Evolutionary conservation across 352 stramenopile genomes (phyloP).

Genomic region (Phytopythium helicoides): DNA sequence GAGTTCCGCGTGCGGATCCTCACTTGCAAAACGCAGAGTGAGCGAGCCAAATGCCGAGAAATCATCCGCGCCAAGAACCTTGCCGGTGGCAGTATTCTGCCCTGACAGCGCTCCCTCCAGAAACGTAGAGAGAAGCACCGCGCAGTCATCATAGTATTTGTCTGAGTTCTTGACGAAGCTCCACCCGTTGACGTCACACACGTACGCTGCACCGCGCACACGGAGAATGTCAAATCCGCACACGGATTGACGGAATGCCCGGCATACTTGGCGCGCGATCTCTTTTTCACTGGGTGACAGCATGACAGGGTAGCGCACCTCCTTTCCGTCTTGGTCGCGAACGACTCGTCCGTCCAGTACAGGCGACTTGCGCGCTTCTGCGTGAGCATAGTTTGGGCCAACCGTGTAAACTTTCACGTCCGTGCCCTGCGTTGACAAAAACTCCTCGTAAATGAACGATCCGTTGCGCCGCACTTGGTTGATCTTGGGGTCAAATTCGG

Average conservation of each 20-base stretch:
- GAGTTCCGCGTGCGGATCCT: conserved; percentile 47
- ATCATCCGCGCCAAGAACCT: conserved; percentile 52
- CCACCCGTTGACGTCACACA: conserved; percentile 99
- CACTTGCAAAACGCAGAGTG: conserved; percentile 56
- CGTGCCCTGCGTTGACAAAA: conserved; percentile 98
- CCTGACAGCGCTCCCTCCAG: conserved; percentile 57
- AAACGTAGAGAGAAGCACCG: conserved; percentile 90
- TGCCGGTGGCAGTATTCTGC: conserved; percentile 17
- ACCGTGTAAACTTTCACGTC: conserved; percentile 99
- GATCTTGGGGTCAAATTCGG: conserved; percentile 95
- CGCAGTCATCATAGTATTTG: conserved; percentile 99
- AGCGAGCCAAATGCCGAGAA: conserved; percentile 53
- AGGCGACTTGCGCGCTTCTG: conserved; percentile 98
- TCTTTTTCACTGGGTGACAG: conserved; percentile 98
- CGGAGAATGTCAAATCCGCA: conserved; percentile 99
- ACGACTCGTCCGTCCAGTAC: conserved; percentile 98
- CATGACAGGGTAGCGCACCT: conserved; percentile 99
- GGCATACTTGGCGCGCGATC: conserved; percentile 92
- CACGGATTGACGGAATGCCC: conserved; percentile 89
- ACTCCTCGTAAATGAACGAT: conserved; percentile 98
- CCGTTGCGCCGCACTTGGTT: conserved; percentile 93
- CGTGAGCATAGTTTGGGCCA: conserved; percentile 98
- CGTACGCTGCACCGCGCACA: conserved; percentile 90
- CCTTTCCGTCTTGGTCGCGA: conserved; percentile 96
- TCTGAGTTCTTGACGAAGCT: conserved; percentile 99